Base-by-base conservation (phyloP, 2,329 filamentous ascomycete genomes). In the Cladobotryum mycophilum region DNA sequence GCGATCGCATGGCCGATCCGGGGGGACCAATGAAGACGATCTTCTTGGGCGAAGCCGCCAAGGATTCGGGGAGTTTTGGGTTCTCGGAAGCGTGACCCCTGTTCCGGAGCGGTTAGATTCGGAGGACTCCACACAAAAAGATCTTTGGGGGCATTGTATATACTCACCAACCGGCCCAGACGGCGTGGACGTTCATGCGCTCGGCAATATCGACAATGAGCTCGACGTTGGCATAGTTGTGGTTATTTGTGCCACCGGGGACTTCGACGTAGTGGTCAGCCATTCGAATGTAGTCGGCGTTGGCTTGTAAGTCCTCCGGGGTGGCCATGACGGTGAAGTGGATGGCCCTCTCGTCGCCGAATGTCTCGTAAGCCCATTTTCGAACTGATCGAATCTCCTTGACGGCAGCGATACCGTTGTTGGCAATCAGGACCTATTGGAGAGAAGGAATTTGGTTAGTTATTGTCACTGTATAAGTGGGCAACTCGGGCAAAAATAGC, bases 301-400 rank as follows among this genome's bases (percentile, higher is more conserved):
- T 99, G 68, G 93, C 93, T 69, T 86, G 84, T 67, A 99, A 73
- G 85, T 99, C 93, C 75, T 99, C 93, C 45, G 93, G 93, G 37
- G 93, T 99, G 61, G 93, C 93, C 93, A 99, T 99, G 68, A 99
- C 93, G 56, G 93, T 99, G 76, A 99, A 99, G 69, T 97, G 91
- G 67, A 99, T 96, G 63, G 92, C 93, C 66, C 88, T 84, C 78
- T 99, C 93, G 74, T 99, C 91, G 75, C 93, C 92, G 68, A 99
- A 99, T 7, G 89, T 95, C 76, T 99, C 93, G 84, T 99, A 99
- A 55, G 93, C 93, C 93, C 93, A 99, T 91, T 97, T 99, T 72
- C 93, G 88, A 67, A 99, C 92, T 53, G 92, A 97, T 71, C 93
- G 85, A 69, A 99, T 99, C 74, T 99, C 93, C 75, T 99, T 99